Conservation (phyloP, 2,329 filamentous ascomycete genomes). For the Neofusicoccum kwambonambiense region DNA sequence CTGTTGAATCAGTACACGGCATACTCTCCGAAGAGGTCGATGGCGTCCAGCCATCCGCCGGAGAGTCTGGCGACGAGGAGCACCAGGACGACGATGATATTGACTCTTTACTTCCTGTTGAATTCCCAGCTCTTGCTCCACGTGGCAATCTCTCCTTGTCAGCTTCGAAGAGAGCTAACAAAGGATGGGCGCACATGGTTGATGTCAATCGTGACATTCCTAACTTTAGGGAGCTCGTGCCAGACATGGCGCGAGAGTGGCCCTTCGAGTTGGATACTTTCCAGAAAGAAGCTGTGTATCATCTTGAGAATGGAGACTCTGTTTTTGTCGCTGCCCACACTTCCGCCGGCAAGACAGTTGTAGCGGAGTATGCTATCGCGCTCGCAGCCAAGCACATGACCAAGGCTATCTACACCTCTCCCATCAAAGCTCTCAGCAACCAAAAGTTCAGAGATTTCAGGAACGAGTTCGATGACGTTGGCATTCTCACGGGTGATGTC, state of each 20-base stretch:
- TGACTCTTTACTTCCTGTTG: constrained; percentile 82
- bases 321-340: constrained; percentile 98
- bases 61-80: constrained; percentile 35
- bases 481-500: constrained; percentile 94
- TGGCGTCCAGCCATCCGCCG: constrained; percentile 30
- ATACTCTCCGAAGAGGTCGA: constrained; percentile 41
- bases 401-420: constrained; percentile 97
- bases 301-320: constrained; percentile 92
- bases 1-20: constrained; percentile 27
- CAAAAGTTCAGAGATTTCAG: constrained; percentile 98
- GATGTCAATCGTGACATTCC: constrained; percentile 89
- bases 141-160: constrained; percentile 72
- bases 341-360: constrained; percentile 95
- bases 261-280: constrained; percentile 97
- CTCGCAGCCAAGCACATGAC: constrained; percentile 98
- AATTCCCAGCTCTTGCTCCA: constrained; percentile 89
- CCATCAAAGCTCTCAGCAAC: constrained; percentile 97
- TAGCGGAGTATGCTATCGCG: constrained; percentile 96
- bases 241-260: constrained; percentile 94
- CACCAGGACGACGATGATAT: constrained; percentile 61
- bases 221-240: constrained; percentile 92
- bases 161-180: constrained; percentile 69
- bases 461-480: constrained; percentile 87
- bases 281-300: constrained; percentile 97
- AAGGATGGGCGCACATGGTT: constrained; percentile 98